phyloP scores from a whole-genome alignment of 495 filamentous ascomycete species.

The Pyrenula massariospora region DNA sequence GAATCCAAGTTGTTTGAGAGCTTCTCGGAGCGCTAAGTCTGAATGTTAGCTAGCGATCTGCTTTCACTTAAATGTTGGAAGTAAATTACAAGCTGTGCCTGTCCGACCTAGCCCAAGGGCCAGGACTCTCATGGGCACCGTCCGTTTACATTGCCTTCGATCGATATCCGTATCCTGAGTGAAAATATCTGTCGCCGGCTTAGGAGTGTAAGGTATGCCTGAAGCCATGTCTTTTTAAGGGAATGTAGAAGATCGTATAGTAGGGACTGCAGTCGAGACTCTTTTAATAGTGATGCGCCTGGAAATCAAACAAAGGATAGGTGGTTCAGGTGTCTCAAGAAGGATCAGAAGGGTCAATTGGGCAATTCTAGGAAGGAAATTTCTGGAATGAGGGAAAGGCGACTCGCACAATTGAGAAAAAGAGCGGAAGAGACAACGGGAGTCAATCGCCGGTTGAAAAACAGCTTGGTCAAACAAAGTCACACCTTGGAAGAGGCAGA shows the following conservation, averaged over 20 bases:
- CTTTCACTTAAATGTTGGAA: background rate
- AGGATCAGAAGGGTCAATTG: background rate
- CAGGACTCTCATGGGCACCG: slow-evolving; percentile 55
- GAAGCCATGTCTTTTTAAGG: background rate
- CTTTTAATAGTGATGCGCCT: background rate
- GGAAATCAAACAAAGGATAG: too few species aligned
- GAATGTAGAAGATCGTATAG: too few species aligned
- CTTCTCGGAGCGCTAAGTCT: slow-evolving; percentile 42
- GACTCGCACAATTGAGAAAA: background rate
- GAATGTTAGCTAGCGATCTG: background rate
- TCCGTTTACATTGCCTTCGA: slow-evolving; percentile 47
- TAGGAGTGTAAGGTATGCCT: background rate
- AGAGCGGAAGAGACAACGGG: background rate
- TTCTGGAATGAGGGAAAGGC: background rate
- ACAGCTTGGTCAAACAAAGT: background rate
- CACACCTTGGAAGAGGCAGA: background rate
- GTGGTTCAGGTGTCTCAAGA: too few species aligned
- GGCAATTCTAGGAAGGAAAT: background rate
- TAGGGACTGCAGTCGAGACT: too few species aligned
- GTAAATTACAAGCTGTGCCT: slow-evolving; percentile 37
- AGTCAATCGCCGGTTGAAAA: background rate
- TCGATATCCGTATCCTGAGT: slow-evolving; percentile 51
- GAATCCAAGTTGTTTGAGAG: slow-evolving; percentile 48
- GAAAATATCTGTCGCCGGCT: slow-evolving; percentile 28
- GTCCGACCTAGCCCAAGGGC: slow-evolving; percentile 51